These are phyloP conservation scores for Seiridium cupressi DNA, from an alignment of 2,329 filamentous ascomycete genomes.

Conservation along the genomic window DNA sequence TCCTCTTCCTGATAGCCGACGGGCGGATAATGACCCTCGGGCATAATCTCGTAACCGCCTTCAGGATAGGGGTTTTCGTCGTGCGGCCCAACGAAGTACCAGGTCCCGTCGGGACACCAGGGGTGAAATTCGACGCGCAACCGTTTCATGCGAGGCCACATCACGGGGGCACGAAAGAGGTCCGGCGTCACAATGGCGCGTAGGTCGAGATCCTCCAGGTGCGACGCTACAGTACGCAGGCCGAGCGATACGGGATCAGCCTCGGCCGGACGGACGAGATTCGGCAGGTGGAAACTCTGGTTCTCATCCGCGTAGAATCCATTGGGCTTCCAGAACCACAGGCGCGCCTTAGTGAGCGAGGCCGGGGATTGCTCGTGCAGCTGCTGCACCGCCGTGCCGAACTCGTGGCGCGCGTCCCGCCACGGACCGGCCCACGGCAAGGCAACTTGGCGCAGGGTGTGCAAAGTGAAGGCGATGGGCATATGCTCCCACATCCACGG, in stretches of 20 bases:
- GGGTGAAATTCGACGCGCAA: conserved; percentile 18
- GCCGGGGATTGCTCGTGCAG: neutral
- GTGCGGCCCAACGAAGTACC: conserved; percentile 18
- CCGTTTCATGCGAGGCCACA: conserved; percentile 14
- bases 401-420: conserved; percentile 17
- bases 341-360: conserved; percentile 13
- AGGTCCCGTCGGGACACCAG: conserved; percentile 16
- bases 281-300: conserved; percentile 15
- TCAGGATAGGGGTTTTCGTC: conserved; percentile 15
- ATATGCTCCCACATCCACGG: conserved; percentile 19
- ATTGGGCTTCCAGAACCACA: conserved; percentile 17
- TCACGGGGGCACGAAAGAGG: conserved; percentile 13
- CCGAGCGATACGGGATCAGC: conserved; percentile 17
- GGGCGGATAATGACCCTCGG: conserved; percentile 18
- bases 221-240: conserved; percentile 13
- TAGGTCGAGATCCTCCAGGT: conserved; percentile 17
- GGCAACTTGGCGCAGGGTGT: conserved; percentile 11
- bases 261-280: conserved; percentile 13
- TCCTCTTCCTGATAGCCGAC: conserved; percentile 9
- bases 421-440: conserved; percentile 17
- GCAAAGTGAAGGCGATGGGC: conserved; percentile 13
- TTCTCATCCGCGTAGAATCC: conserved; percentile 8
- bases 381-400: conserved; percentile 13
- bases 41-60: conserved; percentile 16
- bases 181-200: conserved; percentile 16